A percentile compares a stretch with the other conserved stretches of the same genome.
These are phyloP conservation scores for Papilionanthe hybrid DNA, from an alignment of 116 monocot species.

Conservation along the genomic window DNA sequence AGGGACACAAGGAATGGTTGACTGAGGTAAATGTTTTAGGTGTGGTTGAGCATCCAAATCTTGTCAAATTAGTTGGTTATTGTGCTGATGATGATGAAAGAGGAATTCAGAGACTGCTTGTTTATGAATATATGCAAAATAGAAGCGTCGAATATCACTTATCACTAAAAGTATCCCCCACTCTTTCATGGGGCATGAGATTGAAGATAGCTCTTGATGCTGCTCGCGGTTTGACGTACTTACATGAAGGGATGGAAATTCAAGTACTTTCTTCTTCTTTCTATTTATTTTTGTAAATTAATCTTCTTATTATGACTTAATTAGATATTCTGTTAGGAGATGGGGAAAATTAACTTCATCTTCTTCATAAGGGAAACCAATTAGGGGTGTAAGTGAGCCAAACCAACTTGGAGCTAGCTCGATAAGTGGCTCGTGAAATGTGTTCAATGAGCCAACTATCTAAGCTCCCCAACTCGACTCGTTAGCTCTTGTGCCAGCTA, in stretches of 20 bases:
- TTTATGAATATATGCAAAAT: constrained; percentile 24
- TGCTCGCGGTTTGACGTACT: constrained; percentile 15
- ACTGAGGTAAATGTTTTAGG: constrained; percentile 22
- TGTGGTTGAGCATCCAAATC: constrained; percentile 22
- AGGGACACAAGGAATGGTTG: constrained; percentile 27
- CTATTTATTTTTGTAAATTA: neutral
- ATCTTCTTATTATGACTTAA: neutral
- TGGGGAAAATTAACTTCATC: neutral
- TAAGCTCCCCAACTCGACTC: too few species aligned
- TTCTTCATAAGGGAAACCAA: too few species aligned
- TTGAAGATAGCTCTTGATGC: constrained; percentile 16
- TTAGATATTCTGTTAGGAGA: neutral
- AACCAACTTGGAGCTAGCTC: too few species aligned
- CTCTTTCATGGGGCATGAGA: constrained; percentile 21
- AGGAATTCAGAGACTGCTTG: constrained; percentile 19
- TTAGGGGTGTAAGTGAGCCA: too few species aligned
- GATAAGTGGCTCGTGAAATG: too few species aligned
- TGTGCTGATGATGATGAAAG: constrained; percentile 22
- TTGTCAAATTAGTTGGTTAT: constrained; percentile 21
- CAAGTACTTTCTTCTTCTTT: constrained; percentile 9
- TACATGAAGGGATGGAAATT: constrained; percentile 18
- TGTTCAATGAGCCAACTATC: too few species aligned
- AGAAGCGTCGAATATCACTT: constrained; percentile 18
- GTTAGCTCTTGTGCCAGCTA: too few species aligned
- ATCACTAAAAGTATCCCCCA: neutral